Evolutionary conservation across 805 yeast species (phyloP), one percentile per base, ranked within the genome.

Genomic region (Nakazawaea wickerhamii): DNA sequence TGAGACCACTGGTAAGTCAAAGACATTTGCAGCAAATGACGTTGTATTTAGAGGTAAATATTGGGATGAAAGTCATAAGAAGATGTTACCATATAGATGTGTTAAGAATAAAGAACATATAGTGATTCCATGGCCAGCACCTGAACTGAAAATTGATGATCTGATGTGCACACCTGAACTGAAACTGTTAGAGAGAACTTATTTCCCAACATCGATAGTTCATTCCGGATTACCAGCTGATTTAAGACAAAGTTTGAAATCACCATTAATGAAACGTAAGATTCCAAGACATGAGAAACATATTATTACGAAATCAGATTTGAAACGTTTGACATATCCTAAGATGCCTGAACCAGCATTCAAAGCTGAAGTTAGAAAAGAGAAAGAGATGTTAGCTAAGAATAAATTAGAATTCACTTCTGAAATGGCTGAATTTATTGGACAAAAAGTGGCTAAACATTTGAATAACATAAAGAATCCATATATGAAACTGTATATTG

Each of bases 91-190:
- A 23, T 77, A 76, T 46, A 77, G 98, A 61, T 76, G 78, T 51
- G 87, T 90, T 20, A 75, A 74, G 49, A 80, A 84, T 51, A 81
- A 83, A 52, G 77, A 74, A 32, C 73, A 78, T 40, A 66, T 87
- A 41, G 75, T 79, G 19, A 80, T 90, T 39, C 97, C 97, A 41
- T 91, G 95, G 95, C 96, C 96, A 30, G 73, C 76, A 52, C 90
- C 93, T 1, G 78, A 70, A 26, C 64, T 68, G 0, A 51, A 54
- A 3, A 75, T 75, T 48, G 88, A 81, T 50, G 81, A 79, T 39
- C 64, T 57, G 23, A 67, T 76, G 49, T 75, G 81, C 3, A 85
- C 95, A 1, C 58, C 62, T 5, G 71, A 74, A 22, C 75, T 68
- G 8, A 61, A 66, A 2, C 88, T 77, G 2, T 75, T 79, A 48